Evolutionary conservation across 495 filamentous ascomycete genomes (phyloP), one percentile per base, ranked within the genome.

Genomic region (Daldinia loculata): DNA sequence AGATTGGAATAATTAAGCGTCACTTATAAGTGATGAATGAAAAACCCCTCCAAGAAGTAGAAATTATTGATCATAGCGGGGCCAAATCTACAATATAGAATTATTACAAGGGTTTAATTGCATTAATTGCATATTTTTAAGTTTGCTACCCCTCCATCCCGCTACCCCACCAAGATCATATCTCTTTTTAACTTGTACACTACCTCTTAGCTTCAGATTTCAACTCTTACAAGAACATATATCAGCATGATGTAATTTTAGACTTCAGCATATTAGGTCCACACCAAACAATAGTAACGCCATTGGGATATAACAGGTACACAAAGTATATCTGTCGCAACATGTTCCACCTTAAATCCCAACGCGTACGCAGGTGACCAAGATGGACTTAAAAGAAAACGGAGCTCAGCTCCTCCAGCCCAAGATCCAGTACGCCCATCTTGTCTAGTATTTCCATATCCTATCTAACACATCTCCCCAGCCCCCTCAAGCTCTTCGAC

Each of bases 401-500:
- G 57, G 51, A 50, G 57, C 69, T 45, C 73, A 66, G 56, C 50
- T 50, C 24, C 66, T 58, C 61, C 64, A 59, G 58, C 61, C 64
- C 9, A 70, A 66, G 52, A 75, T 68, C 67, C 75, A 77, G 75
- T 77, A 71, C 34, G 66, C n/a, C 17, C 5, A 36, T 36, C 34
- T 27, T 8, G 36, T 15, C 59, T 11, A 19, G n/a, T 7, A 11
- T 11, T 14, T 56, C 14, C 22, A 11, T 26, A 3, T 15, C 19
- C 27, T 19, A 48, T 38, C 61, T 68, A 38, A 77, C 75, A 65
- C 29, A 17, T 6, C 27, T 24, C 30, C 59, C 19, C 30, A 90
- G 88, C 71, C 88, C 88, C 17, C 80, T 89, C 39, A 84, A 84
- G 63, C 71, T 90, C 43, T 89, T 91, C 70, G 82, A 86, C 66